Evolutionary conservation across 2,329 filamentous ascomycete genomes (phyloP), one percentile per base, ranked within the genome.

Genomic region (Ceratocystis diversiconidia): DNA sequence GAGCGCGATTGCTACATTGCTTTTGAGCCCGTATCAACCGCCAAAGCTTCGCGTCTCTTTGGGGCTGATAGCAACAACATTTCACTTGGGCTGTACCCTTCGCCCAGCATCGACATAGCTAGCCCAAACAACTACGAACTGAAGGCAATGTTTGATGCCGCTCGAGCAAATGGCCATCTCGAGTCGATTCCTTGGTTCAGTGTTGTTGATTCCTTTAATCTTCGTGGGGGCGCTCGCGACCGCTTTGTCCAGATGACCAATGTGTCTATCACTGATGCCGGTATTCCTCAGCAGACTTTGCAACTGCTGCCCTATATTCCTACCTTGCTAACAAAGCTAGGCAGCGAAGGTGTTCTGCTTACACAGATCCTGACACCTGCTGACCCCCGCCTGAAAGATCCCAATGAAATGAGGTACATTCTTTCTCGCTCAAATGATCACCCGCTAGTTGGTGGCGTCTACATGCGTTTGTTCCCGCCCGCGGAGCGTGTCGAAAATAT

Each of bases 301-400:
- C 89, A 94, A 71, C 82, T 99, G 22, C 81, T 96, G 0, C 94
- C 94, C 0, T 95, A 90, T 70, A 87, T 96, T 25, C 91, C 92
- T 0, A 89, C 84, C 2, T 83, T 97, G 36, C 76, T 95, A 50
- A 90, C 90, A 1, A 97, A 96, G 74, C 79, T 97, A 1, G 94
- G 94, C 0, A 75, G 76, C 0, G 76, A 84, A 48, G 92, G 92
- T 0, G 89, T 90, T 1, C 78, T 97, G 1, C 75, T 96, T 32
- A 88, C 90, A 0, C 82, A 84, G 59, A 75, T 96, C 2, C 77
- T 99, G 0, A 73, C 74, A 0, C 80, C 79, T n/a, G 81, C 82
- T 6, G 90, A 96, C 70, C 77, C 82, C 0, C 81, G 87, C 41
- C 78, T 96, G 7, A 79, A 75, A 1, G 82, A 85, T 64, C 78